Evolutionary conservation across 331 rosid genomes (phyloP).

Genomic region (Acacia concinna): DNA sequence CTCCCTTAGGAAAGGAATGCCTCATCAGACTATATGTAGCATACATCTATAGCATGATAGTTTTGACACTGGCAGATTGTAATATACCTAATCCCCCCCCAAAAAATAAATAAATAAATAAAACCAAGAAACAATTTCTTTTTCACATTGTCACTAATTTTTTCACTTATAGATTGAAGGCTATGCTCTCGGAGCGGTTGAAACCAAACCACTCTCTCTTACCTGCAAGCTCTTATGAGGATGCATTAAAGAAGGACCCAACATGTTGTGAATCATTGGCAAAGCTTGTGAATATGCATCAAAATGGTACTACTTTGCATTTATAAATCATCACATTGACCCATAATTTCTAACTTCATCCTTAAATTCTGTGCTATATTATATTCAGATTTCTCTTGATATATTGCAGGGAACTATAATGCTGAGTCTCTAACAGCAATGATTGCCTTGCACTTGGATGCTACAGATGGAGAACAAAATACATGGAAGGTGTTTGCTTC

Average conservation of each 20-base stretch:
- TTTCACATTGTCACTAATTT: slow-evolving; percentile 19
- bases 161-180: slow-evolving; percentile 57
- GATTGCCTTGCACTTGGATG: slow-evolving; percentile 81
- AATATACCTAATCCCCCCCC: background rate
- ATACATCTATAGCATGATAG: background rate
- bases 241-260: slow-evolving; percentile 74
- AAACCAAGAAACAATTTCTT: no score
- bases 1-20: background rate
- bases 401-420: slow-evolving; percentile 64
- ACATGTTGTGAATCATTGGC: slow-evolving; percentile 60
- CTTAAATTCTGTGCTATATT: background rate
- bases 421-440: slow-evolving; percentile 62
- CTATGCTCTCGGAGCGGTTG: slow-evolving; percentile 55
- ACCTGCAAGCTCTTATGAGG: slow-evolving; percentile 57
- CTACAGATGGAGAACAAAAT: slow-evolving; percentile 52
- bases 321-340: background rate
- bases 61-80: background rate
- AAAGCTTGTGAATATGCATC: slow-evolving; percentile 69
- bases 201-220: slow-evolving; percentile 42
- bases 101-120: no score
- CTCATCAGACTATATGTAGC: background rate
- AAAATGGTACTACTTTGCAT: slow-evolving; percentile 50
- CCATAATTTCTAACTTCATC: background rate
- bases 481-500: slow-evolving; percentile 65
- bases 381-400: slow-evolving; percentile 23